A percentile compares a stretch with the other conserved stretches of the same genome.
Conservation (phyloP, 2,329 filamentous ascomycete genomes). For the Verticillium tricorpus region DNA sequence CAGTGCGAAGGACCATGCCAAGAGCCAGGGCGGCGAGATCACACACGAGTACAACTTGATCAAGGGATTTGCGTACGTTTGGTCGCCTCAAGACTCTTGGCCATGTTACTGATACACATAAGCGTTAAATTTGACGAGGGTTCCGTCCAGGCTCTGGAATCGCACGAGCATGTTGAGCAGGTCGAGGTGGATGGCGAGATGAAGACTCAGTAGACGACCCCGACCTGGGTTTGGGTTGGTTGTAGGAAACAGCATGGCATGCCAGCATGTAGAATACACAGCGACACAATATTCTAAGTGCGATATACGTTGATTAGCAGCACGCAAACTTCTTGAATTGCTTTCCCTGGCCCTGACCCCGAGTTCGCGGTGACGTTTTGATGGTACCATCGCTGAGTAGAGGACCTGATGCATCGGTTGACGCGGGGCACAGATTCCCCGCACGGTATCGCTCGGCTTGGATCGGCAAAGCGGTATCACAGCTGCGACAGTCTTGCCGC, state of each 20-base stretch:
- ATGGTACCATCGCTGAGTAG: background rate
- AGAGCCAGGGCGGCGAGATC: constrained; percentile 77
- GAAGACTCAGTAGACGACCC: constrained; percentile 58
- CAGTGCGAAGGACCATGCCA: constrained; percentile 73
- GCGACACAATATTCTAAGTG: background rate
- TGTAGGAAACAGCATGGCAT: background rate
- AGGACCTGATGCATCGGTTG: background rate
- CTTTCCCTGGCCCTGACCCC: background rate
- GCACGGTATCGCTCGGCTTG: background rate
- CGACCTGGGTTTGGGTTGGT: background rate
- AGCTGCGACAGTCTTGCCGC: background rate
- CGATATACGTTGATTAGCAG: background rate
- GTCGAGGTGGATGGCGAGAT: constrained; percentile 74
- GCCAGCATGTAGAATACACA: background rate
- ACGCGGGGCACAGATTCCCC: background rate
- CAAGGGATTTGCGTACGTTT: constrained; percentile 85
- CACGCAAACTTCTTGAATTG: background rate
- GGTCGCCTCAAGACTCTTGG: background rate
- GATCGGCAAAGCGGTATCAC: background rate
- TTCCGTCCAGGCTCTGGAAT: constrained; percentile 59
- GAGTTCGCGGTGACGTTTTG: background rate
- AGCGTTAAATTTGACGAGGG: constrained; percentile 73
- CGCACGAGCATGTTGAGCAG: constrained; percentile 64
- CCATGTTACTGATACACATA: constrained; percentile 5
- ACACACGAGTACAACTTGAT: constrained; percentile 79